These are phyloP conservation scores for Picochlorum sp. DNA, from an alignment of 139 green algal genomes.

Conservation along the genomic window DNA sequence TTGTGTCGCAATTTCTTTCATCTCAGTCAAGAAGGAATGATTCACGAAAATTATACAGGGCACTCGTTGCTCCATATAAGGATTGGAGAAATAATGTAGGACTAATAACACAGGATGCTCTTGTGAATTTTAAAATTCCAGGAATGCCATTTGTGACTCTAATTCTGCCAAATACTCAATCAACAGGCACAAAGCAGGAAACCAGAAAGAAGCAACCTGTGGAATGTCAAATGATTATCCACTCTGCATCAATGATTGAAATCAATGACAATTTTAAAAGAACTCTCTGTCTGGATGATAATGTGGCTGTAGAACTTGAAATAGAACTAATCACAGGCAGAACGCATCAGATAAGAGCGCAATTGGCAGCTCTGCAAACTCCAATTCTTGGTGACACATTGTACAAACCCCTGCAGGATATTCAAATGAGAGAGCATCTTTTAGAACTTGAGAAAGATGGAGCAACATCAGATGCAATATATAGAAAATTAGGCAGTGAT, in stretches of 20 bases:
- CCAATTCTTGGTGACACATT: slow-evolving; percentile 62
- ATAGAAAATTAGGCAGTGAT: too few species aligned
- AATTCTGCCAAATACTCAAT: too few species aligned
- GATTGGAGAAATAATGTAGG: not conserved
- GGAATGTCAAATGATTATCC: not conserved
- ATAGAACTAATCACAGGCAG: slow-evolving; percentile 62
- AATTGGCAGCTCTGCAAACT: slow-evolving; percentile 52
- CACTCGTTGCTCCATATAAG: not conserved
- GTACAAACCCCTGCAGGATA: slow-evolving; percentile 47
- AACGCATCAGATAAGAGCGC: slow-evolving; percentile 72
- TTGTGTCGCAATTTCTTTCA: slow-evolving; percentile 21
- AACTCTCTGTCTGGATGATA: slow-evolving; percentile 7
- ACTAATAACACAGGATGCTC: not conserved
- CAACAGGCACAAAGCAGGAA: not conserved
- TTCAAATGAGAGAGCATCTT: too few species aligned
- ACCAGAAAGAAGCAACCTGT: not conserved
- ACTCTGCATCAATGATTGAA: not conserved
- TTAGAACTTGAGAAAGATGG: too few species aligned
- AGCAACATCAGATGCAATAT: too few species aligned
- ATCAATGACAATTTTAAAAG: not conserved
- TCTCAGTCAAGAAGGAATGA: slow-evolving; percentile 32
- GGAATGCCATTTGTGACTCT: not conserved
- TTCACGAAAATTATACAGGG: slow-evolving; percentile 16
- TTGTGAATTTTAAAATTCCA: not conserved
- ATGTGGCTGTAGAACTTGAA: slow-evolving; percentile 33